Conservation (phyloP, 768 basidiomycete genomes). For the Rickenella mellea region DNA sequence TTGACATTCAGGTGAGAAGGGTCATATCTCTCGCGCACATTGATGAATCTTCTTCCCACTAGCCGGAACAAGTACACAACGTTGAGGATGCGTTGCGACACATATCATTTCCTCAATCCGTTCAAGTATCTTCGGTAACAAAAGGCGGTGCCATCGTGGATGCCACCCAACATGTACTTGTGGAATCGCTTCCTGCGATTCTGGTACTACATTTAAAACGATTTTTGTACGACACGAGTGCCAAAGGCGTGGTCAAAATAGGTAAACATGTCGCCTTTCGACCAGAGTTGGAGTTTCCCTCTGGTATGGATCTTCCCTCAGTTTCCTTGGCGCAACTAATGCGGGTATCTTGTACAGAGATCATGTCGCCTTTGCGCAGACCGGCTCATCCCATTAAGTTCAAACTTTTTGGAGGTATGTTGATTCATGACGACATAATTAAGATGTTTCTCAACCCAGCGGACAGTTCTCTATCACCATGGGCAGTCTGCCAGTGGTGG, state of each 20-base stretch:
- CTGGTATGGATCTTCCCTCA: constrained; percentile 35
- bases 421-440: neutral
- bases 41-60: constrained; percentile 5
- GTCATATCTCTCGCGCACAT: neutral
- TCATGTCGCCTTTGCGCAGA: constrained; percentile 46
- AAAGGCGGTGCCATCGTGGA: constrained; percentile 54
- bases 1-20: constrained; percentile 74
- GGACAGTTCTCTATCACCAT: constrained; percentile 83
- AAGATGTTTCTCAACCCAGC: neutral
- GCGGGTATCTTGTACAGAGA: constrained; percentile 28
- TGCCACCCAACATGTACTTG: constrained; percentile 61
- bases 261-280: constrained; percentile 74
- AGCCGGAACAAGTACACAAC: constrained; percentile 66
- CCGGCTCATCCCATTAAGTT: constrained; percentile 47
- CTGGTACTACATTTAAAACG: constrained; percentile 86
- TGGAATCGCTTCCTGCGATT: constrained; percentile 77
- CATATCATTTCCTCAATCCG: constrained; percentile 70
- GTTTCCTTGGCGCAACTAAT: constrained; percentile 1
- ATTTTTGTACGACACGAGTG: constrained; percentile 74
- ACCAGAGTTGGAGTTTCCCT: constrained; percentile 66
- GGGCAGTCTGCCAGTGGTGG: constrained; percentile 85
- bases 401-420: constrained; percentile 75
- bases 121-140: constrained; percentile 59
- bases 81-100: constrained; percentile 77
- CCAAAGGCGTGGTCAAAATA: constrained; percentile 76